These are phyloP conservation scores for Corrigiola litoralis DNA, from an alignment of 179 eudicot species.

Conservation along the genomic window DNA sequence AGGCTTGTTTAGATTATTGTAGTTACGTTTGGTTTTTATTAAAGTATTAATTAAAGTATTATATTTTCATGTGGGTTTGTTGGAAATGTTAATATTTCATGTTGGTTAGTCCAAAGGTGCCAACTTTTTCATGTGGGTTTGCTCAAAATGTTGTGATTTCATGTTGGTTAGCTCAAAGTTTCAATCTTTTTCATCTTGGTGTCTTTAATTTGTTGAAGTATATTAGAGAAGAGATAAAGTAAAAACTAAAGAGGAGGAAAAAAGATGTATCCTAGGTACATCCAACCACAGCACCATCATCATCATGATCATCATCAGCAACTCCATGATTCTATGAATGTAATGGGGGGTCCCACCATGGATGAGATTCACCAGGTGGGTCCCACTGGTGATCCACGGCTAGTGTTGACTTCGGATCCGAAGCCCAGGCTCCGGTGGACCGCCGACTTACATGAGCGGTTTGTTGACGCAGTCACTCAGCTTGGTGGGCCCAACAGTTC, in stretches of 20 bases:
- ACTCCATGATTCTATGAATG: slow-evolving; percentile 1
- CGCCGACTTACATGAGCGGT: slow-evolving; percentile 78
- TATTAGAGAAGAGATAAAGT: neutral
- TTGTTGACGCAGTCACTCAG: slow-evolving; percentile 88
- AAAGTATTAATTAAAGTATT: neutral
- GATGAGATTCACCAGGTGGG: slow-evolving; percentile 15
- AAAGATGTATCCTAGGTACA: slow-evolving; percentile 9
- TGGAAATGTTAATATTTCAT: neutral
- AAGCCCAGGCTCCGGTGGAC: slow-evolving; percentile 97
- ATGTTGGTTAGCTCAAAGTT: neutral
- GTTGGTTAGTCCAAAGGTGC: neutral
- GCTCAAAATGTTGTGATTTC: neutral
- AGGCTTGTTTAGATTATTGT: neutral
- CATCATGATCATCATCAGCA: neutral
- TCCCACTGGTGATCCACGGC: slow-evolving; percentile 35
- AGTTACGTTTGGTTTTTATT: neutral
- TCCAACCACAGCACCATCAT: neutral
- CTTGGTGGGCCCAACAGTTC: slow-evolving; percentile 98
- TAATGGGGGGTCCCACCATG: slow-evolving; percentile 1
- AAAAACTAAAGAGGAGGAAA: neutral
- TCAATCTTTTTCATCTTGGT: neutral
- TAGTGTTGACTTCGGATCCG: slow-evolving; percentile 78
- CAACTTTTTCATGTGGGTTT: neutral
- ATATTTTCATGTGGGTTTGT: neutral
- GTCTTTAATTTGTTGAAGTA: neutral